Evolutionary conservation across 2,329 filamentous ascomycete genomes (phyloP).

Genomic region (Microsporum canis): DNA sequence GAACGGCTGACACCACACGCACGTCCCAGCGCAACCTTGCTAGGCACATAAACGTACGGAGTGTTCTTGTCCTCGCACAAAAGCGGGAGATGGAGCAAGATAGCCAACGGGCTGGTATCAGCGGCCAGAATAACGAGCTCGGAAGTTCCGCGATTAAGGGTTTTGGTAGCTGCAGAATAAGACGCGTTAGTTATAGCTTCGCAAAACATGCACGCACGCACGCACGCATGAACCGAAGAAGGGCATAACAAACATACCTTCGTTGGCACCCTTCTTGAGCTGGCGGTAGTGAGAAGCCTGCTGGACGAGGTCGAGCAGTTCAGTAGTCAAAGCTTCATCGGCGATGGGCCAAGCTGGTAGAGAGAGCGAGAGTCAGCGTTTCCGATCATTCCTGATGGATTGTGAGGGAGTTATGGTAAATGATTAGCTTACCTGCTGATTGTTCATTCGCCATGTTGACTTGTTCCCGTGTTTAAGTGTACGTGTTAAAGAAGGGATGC

Average conservation of each 20-base stretch:
- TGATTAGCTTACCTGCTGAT: constrained; percentile 12
- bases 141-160: constrained; percentile 77
- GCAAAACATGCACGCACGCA: too few relatives aligned
- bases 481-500: constrained; percentile 8
- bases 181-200: constrained; percentile 1
- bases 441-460: constrained; percentile 15
- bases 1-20: constrained; percentile 81
- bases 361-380: background rate
- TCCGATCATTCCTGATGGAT: background rate
- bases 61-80: constrained; percentile 68
- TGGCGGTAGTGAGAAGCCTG: constrained; percentile 53
- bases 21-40: constrained; percentile 71
- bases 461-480: constrained; percentile 3
- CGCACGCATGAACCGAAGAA: background rate
- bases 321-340: constrained; percentile 62
- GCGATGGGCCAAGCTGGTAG: constrained; percentile 56
- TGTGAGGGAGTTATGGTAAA: background rate
- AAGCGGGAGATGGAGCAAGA: constrained; percentile 64
- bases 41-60: constrained; percentile 60
- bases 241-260: constrained; percentile 34
- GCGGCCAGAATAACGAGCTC: constrained; percentile 84
- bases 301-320: constrained; percentile 73
- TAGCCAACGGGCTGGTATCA: constrained; percentile 77
- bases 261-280: constrained; percentile 83
- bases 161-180: constrained; percentile 55